Evolutionary conservation across 2,329 filamentous ascomycete genomes (phyloP), one percentile per base, ranked within the genome.

Genomic region (Botrytis deweyae): DNA sequence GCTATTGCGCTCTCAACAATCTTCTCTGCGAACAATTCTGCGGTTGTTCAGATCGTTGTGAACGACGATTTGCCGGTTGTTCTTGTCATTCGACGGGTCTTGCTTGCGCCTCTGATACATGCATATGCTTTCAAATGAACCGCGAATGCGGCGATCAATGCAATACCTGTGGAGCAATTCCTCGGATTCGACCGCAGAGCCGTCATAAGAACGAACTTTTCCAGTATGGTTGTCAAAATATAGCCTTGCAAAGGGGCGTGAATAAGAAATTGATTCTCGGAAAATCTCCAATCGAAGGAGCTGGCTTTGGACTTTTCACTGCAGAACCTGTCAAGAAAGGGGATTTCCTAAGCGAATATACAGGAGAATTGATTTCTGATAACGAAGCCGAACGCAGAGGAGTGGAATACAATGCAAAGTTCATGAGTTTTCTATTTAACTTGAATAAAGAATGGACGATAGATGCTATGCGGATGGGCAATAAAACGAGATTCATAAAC

Each of bases 121-220:
- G 93, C 80, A 90, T 92, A 22, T 97, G 93, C 78, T 85, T 90
- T 33, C 86, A 88, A 78, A 85, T 93, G 70, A 92, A 93, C 77
- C 88, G 93, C 58, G 93, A 97, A 82, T 97, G 93, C 79, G 93
- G 96, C 78, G 90, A 93, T 2, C 89, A 92, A 20, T 97, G 93
- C 79, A 86, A 86, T 25, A 86, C 84, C 14, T 96, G 93, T 77
- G 93, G 93, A 42, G 92, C 91, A 0, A 80, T 84, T 18, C 89
- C 93, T 74, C 87, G 92, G 3, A 87, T 93, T 4, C 89, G 95
- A 78, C 92, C 91, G 0, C 82, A 85, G n/a, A 91, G 93, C 77
- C 87, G 88, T 9, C 86, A 91, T 70, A 84, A 91, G 65, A 86
- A 90, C 20, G 82, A 83, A 2, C 81, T 92, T 7, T 85, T 88